Percentiles rank a stretch among this genome's conserved stretches.
phyloP scores from a whole-genome alignment of 2,329 filamentous ascomycete species.

The Dothideomycetes sp. region DNA sequence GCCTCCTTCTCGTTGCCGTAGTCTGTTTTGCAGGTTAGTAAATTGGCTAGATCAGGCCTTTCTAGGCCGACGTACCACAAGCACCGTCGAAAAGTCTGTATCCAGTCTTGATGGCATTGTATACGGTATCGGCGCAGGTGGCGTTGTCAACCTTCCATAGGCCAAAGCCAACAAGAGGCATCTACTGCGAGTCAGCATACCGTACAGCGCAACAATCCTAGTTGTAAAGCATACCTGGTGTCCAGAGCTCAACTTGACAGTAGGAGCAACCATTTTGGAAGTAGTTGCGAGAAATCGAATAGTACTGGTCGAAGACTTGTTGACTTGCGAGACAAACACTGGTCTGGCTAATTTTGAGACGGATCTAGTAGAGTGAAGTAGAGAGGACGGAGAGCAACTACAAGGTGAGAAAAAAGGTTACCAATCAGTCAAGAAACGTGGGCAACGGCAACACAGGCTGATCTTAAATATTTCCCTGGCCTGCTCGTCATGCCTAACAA shows the following conservation, averaged over 20 bases:
- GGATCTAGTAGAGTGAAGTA: constrained; percentile 9
- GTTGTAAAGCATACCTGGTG: constrained; percentile 17
- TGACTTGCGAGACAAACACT: neutral
- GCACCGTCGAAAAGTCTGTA: constrained; percentile 52
- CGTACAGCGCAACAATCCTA: too few species aligned
- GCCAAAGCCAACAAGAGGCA: constrained; percentile 67
- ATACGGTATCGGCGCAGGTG: constrained; percentile 63
- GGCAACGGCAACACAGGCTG: too few species aligned
- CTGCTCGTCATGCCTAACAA: too few species aligned
- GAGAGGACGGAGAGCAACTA: constrained; percentile 2
- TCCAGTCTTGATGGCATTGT: constrained; percentile 56
- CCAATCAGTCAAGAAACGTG: neutral
- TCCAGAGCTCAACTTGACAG: constrained; percentile 26
- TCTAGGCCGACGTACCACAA: constrained; percentile 32
- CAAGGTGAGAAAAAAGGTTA: neutral
- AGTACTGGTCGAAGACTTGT: too few species aligned
- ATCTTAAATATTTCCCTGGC: too few species aligned
- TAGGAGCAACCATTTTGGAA: constrained; percentile 20
- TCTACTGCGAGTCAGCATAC: constrained; percentile 27
- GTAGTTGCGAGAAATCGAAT: constrained; percentile 11
- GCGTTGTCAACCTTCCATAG: constrained; percentile 76
- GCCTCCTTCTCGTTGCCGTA: constrained; percentile 76
- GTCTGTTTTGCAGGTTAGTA: constrained; percentile 37
- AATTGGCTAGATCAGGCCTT: neutral
- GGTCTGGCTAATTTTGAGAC: neutral